Evolutionary conservation across 106 monocot genomes (phyloP).

Genomic region (Dendrobium chrysotoxum): DNA sequence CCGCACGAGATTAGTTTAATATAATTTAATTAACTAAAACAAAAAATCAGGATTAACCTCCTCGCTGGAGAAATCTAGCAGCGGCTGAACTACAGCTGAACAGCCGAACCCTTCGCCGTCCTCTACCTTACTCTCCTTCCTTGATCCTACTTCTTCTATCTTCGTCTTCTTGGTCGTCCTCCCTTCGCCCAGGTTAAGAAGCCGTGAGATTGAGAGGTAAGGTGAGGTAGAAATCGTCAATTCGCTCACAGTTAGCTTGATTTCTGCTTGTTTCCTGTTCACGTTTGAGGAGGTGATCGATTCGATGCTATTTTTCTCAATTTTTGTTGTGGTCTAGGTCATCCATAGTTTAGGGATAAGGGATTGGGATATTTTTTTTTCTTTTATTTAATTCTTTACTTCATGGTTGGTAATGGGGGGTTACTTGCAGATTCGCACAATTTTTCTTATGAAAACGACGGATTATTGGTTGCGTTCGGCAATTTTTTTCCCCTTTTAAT

Average conservation of each 20-base stretch:
- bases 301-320: not conserved
- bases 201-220: not conserved
- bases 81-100: not conserved
- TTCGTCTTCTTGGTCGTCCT: not conserved
- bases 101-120: not conserved
- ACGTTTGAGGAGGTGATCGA: slow-evolving; percentile 1
- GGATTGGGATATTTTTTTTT: not conserved
- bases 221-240: not conserved
- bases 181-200: not conserved
- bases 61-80: not conserved
- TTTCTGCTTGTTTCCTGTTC: not conserved
- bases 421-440: no score
- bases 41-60: not conserved
- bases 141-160: not conserved
- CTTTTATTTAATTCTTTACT: not conserved
- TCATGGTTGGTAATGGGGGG: no score
- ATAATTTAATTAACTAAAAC: not conserved
- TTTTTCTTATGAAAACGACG: not conserved
- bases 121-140: not conserved
- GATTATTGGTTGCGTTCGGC: not conserved
- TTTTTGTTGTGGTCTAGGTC: not conserved
- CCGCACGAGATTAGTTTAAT: not conserved
- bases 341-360: not conserved
- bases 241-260: not conserved
- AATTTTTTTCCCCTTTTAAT: not conserved